Evolutionary conservation across 441 rosid genomes (phyloP), one percentile per base, ranked within the genome.

Genomic region (Aleurites moluccanus): DNA sequence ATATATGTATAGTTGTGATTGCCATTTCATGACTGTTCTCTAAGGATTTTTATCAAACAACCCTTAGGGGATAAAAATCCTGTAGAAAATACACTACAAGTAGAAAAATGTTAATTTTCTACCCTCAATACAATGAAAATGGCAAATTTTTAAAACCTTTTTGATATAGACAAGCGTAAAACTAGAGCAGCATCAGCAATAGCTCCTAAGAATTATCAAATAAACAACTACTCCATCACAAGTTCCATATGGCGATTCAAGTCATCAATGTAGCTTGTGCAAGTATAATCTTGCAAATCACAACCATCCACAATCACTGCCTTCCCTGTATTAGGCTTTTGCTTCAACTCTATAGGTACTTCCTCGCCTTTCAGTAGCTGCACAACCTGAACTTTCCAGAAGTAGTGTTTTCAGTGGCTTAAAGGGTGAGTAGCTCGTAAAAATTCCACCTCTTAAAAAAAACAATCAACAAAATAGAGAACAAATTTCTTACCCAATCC

Each of bases 191-290:
- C 42, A 61, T 42, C 30, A 30, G 27, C 13, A 40, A 35, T 63
- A 25, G 69, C 69, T 50, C 35, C 8, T 6, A 21, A 50, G 55
- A 18, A 9, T 52, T 45, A 65, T 47, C 14, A n/a, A 52, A 65
- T 45, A 25, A 18, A 27, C 45, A 25, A 59, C 86, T 60, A 90
- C 77, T 91, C 96, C 89, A 92, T 72, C 53, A 86, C 86, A 65
- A 92, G 92, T 73, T 89, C 87, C 88, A 86, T 86, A 73, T 91
- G 93, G 1, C 96, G 91, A 76, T 83, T 83, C 45, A 91, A 90
- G 63, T 89, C 96, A 47, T 88, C 76, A 69, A 89, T 89, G 75
- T 91, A 92, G 47, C 78, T 77, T 40, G 86, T 67, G 72, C 91
- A 84, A 1, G 91, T 87, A 56, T 92, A 86, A 74, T 90, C 93